Evolutionary conservation across 164 flowering plant genomes (phyloP).

Genomic region (Nelumbo lutea): DNA sequence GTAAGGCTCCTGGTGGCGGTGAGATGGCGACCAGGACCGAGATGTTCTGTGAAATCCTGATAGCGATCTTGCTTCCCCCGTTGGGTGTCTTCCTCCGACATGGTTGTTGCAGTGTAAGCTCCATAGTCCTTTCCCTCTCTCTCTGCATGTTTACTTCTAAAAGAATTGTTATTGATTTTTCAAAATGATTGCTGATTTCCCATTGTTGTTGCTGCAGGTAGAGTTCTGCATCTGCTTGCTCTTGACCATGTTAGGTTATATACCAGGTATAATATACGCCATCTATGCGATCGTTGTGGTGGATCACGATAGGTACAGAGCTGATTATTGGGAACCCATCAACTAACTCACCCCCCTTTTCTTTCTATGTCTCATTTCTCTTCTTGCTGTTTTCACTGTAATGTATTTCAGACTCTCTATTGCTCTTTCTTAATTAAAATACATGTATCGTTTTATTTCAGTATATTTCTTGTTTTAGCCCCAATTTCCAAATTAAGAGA

Average conservation of each 20-base stretch:
- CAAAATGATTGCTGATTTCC: not conserved
- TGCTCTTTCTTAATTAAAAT: too few relatives aligned
- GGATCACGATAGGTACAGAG: conserved; percentile 13
- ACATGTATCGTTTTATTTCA: too few relatives aligned
- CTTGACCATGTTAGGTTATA: conserved; percentile 38
- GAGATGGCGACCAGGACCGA: conserved; percentile 37
- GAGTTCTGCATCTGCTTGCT: conserved; percentile 44
- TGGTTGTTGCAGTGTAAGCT: conserved; percentile 72
- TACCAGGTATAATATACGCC: conserved; percentile 50
- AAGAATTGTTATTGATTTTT: not conserved
- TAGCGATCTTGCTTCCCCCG: conserved; percentile 74
- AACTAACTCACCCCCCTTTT: conserved; percentile 1
- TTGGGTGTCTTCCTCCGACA: conserved; percentile 70
- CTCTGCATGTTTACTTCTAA: not conserved
- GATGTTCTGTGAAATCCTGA: conserved; percentile 51
- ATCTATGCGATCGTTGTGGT: conserved; percentile 35
- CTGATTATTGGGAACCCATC: conserved; percentile 20
- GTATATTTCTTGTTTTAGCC: too few relatives aligned
- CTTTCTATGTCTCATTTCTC: not conserved
- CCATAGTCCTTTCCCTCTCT: conserved; percentile 3
- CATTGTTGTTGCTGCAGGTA: conserved; percentile 11
- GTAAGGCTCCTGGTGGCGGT: too few relatives aligned
- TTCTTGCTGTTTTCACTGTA: not conserved
- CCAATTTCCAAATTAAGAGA: too few relatives aligned
- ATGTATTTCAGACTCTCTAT: not conserved